Base-by-base conservation (phyloP, 768 basidiomycete species). In the Suillus lakei region DNA sequence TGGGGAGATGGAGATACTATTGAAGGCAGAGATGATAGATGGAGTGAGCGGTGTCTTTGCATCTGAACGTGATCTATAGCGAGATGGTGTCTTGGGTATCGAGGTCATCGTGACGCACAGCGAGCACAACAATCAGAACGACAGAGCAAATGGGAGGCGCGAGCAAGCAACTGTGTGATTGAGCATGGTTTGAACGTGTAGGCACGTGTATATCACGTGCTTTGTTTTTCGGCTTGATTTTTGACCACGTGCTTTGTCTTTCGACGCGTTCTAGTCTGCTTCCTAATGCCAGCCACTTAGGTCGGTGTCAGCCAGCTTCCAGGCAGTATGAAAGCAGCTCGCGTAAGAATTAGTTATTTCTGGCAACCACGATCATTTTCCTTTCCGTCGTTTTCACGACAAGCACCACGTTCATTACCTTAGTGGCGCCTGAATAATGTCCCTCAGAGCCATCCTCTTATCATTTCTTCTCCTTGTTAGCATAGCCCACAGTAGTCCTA, bases 1-100 rank as follows among this genome's bases (percentile, higher is more conserved):
- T 5, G 71, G 79, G 13, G 72, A 79, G 66, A 71, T 71, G 23
- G 71, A 80, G 61, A 84, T 67, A 4, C 78, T 74, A 63, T 81
- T 81, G 63, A 84, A 64, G 30, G 78, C 79, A 8, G 81, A 67
- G 30, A 81, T 69, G 55, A 84, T 64, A 18, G 83, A 83, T 4
- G 83, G 82, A 0, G 83, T 84, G 16, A 85, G 76, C 0, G 84
- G 85, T 0, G 84, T 84, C 55, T 81, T 84, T 13, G 83, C 77
- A 64, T 83, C 83, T 62, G 83, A 84, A 62, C 83, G 82, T 34
- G 83, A 82, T 2, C 84, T 79, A 60, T 78, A 79, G n/a, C 81
- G 76, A 21, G 80, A 73, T 2, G 84, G 84, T 5, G 84, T 85
- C 68, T 82, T 84, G 1, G 84, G 83, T 12, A 62, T 69, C 62